A percentile compares a stretch with the other conserved stretches of the same genome.
These are phyloP conservation scores for Hypoxylon crocopeplum DNA, from an alignment of 495 filamentous ascomycete genomes.

Conservation along the genomic window DNA sequence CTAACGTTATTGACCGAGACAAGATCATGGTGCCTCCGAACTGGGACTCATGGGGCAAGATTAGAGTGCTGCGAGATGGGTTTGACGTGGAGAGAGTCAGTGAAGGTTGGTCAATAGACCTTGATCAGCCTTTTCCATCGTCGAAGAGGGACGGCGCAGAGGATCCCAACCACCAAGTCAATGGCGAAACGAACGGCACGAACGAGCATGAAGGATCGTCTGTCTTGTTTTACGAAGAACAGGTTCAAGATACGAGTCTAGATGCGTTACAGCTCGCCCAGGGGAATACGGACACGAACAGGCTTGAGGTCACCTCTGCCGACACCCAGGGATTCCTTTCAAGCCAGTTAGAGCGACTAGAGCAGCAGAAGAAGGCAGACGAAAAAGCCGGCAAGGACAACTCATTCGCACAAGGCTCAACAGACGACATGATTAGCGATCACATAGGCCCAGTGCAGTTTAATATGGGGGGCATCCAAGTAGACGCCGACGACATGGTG, in stretches of 20 bases:
- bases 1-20: conserved; percentile 95
- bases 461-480: conserved; percentile 96
- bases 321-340: conserved; percentile 82
- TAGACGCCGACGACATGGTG: conserved; percentile 95
- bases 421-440: conserved; percentile 72
- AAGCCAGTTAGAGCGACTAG: conserved; percentile 74
- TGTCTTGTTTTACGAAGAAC: conserved; percentile 78
- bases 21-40: conserved; percentile 93
- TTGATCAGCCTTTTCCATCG: conserved; percentile 60
- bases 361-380: conserved; percentile 67
- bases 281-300: conserved; percentile 54
- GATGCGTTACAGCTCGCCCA: conserved; percentile 62
- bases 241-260: conserved; percentile 73
- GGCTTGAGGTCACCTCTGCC: conserved; percentile 73
- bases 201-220: conserved; percentile 58
- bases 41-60: conserved; percentile 99
- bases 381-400: conserved; percentile 66
- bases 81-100: conserved; percentile 91
- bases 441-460: conserved; percentile 96
- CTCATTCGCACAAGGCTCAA: conserved; percentile 48
- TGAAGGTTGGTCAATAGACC: conserved; percentile 82
- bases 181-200: conserved; percentile 5
- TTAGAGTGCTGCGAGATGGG: conserved; percentile 88
- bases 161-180: conserved; percentile 12
- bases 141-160: conserved; percentile 36